Evolutionary conservation across 2,329 filamentous ascomycete species (phyloP).

Genomic region (Elsinoe ampelina): DNA sequence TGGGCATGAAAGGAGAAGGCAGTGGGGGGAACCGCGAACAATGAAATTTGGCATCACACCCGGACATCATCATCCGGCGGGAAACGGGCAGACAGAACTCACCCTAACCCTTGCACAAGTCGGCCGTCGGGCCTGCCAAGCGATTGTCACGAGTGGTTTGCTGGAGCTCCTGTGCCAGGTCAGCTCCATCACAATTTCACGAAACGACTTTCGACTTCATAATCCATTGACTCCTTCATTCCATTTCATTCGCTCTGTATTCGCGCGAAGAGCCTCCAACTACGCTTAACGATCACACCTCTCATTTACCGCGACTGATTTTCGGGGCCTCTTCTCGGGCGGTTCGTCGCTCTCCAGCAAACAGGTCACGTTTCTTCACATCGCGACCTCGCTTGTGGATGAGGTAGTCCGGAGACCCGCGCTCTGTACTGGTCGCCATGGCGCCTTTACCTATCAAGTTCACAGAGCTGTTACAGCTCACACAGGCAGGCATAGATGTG

Average conservation of each 20-base stretch:
- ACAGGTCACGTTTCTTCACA: not conserved
- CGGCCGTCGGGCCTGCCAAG: not conserved
- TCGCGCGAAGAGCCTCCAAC: not conserved
- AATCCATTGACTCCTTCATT: not conserved
- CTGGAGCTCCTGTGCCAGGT: constrained; percentile 8
- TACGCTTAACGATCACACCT: not conserved
- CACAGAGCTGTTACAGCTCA: constrained; percentile 67
- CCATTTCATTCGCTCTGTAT: not conserved
- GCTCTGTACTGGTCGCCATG: constrained; percentile 32
- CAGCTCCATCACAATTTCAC: not conserved
- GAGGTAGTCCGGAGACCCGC: constrained; percentile 9
- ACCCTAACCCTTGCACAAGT: not conserved
- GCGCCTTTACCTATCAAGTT: constrained; percentile 83
- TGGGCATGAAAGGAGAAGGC: not conserved
- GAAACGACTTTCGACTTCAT: not conserved
- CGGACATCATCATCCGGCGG: not conserved
- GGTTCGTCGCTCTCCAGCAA: constrained; percentile 13
- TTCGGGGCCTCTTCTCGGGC: not conserved
- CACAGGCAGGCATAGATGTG: constrained; percentile 41
- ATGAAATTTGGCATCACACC: constrained; percentile 1
- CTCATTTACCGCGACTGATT: not conserved
- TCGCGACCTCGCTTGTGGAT: constrained; percentile 16
- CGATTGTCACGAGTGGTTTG: not conserved
- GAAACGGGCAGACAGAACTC: not conserved
- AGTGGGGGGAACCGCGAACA: not conserved